These are phyloP conservation scores for Eucalyptus shirleyi DNA, from an alignment of 345 rosid genomes.

Conservation along the genomic window DNA sequence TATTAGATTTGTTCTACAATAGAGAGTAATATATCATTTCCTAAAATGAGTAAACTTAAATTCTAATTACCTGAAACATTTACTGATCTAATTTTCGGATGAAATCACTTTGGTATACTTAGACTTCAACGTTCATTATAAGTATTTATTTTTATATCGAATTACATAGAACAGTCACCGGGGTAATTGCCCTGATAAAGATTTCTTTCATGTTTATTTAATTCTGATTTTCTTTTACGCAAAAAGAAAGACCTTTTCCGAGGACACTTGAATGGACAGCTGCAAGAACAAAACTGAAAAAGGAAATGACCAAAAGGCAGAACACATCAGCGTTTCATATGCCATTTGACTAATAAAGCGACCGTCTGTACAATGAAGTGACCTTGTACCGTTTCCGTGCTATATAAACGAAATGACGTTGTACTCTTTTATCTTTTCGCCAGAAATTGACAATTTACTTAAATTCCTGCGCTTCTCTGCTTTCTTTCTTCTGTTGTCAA, in stretches of 20 bases:
- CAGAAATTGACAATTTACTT: not conserved
- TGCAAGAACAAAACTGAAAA: not conserved
- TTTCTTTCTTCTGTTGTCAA: not conserved
- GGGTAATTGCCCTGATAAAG: not conserved
- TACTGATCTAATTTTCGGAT: not conserved
- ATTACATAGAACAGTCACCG: not conserved
- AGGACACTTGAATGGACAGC: not conserved
- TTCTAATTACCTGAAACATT: not conserved
- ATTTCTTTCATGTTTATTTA: not conserved
- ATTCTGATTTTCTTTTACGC: not conserved
- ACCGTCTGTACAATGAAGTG: not conserved
- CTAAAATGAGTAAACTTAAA: not conserved
- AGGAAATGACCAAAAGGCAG: not conserved
- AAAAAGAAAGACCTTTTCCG: not conserved
- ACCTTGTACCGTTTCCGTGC: not conserved
- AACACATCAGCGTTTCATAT: not conserved
- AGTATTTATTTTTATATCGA: not conserved
- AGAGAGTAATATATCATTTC: not conserved
- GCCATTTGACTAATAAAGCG: not conserved
- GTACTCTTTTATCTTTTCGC: not conserved
- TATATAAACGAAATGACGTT: not conserved
- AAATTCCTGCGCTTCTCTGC: not conserved
- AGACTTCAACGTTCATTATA: not conserved
- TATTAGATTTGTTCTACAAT: not conserved
- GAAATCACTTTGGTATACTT: not conserved